Base-by-base conservation (phyloP, 441 rosid species). In the Gossypium trilobum region DNA sequence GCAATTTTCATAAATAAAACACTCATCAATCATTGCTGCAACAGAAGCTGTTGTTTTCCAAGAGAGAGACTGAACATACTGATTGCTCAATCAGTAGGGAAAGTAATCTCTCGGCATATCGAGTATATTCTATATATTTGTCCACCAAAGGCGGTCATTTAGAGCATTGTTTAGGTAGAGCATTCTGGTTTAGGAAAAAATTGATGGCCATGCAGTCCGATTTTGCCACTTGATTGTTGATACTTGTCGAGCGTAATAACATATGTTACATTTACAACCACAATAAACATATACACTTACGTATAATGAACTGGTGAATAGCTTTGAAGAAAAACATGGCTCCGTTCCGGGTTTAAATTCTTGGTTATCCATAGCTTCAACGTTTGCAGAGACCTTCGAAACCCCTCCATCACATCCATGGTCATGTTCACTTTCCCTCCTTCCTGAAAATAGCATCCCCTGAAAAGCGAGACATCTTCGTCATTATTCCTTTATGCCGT, bases 281-380 rank as follows among this genome's bases (percentile, higher is more conserved):
- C 39, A 33, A 6, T 33, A 33, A 33, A 33, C 39, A 33, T 33
- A 33, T 33, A 33, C 51, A 79, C 77, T 70, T 71, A 80, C 97
- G 92, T 92, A 89, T 83, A 92, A 82, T 95, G 95, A 39, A 79
- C 85, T 0, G 99, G 95, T 39, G 98, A 88, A 77, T 82, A 89
- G 82, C 96, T 87, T 4, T 95, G 86, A 72, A 89, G 87, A 86
- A 92, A 88, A 65, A 89, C 68, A 60, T 84, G 87, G 72, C 84
- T 89, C 63, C 72, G 82, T 22, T 79, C 31, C 0, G 82, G 83
- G 78, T 89, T 86, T 68, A 88, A 78, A 55, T 68, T 89, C 29
- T 83, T 19, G 25, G 59, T 42, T 9, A 78, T 82, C 95, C 99
- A 87, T 54, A 84, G 73, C 82, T 85, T 91, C 87, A 84, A 82